Evolutionary conservation across 257 asterid genomes (phyloP), one percentile per base, ranked within the genome.

Genomic region (Cynanchum wilfordii): DNA sequence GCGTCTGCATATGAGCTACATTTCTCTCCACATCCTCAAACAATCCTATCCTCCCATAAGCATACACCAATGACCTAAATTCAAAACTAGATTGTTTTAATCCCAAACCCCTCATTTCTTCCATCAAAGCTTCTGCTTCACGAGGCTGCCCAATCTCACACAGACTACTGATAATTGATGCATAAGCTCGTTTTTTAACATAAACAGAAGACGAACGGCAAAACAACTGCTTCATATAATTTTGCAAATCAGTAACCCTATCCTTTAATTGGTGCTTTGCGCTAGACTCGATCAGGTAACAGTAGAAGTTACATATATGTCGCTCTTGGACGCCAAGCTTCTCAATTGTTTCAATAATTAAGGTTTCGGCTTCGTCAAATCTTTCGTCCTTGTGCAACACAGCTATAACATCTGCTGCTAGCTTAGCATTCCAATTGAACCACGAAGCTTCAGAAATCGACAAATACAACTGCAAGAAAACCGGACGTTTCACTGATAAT

Each of bases 351-450:
- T 83, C 96, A 45, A 66, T 47, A 17, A 85, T 77, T 78, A 87
- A 74, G 38, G 22, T 68, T 42, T 81, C 85, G 2, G 96, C 96
- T 75, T 88, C 89, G 15, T 71, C 82, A 50, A 50, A 68, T 45
- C 9, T 82, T 70, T 82, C 88, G 71, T 77, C 81, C 83, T 82
- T 85, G 78, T 80, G 78, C 62, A 87, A 65, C 38, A 77, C 66
- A 12, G 96, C 93, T 13, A 88, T 84, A 77, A 91, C 80, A 22
- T 91, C 95, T 0, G 96, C 96, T 65, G 78, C 92, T 60, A 91
- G 86, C 88, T 88, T 94, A 10, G 90, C 81, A 68, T 91, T 94
- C 99, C 99, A 91, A 57, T 78, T 71, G 87, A 94, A 94, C 97
- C 99, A 91, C 1, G 97, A 56, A 66, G 90, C 90, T 72, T 87